phyloP scores from a whole-genome alignment of 2,329 filamentous ascomycete genomes.

The Epichloe gansuensis region DNA sequence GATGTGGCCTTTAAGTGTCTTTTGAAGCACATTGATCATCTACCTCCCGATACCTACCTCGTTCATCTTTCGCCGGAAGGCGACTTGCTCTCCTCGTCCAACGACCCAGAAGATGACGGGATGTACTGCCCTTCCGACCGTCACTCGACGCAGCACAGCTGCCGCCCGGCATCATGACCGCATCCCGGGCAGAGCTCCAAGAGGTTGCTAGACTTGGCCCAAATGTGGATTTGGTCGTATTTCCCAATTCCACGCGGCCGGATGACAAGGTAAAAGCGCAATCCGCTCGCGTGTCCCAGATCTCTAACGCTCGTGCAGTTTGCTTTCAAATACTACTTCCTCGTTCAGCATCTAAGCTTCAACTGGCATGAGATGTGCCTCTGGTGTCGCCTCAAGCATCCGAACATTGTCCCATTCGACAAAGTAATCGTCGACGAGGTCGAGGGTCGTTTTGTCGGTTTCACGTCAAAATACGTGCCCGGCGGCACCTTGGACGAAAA shows the following conservation, averaged over 20 bases:
- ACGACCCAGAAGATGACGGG: conserved; percentile 12
- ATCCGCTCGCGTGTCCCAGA: too few relatives aligned
- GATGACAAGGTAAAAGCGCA: too few relatives aligned
- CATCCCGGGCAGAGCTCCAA: conserved; percentile 14
- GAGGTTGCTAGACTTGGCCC: conserved; percentile 18
- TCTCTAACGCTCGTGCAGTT: conserved; percentile 2
- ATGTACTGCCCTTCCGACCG: conserved; percentile 13
- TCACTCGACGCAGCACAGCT: not conserved
- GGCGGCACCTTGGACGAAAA: not conserved
- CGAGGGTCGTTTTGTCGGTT: not conserved
- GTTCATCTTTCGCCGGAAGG: too few relatives aligned
- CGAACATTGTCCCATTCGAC: too few relatives aligned
- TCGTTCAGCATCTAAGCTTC: conserved; percentile 7
- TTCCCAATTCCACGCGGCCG: too few relatives aligned
- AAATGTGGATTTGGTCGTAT: too few relatives aligned
- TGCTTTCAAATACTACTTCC: conserved; percentile 25
- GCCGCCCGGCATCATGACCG: not conserved
- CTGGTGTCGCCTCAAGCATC: conserved; percentile 17
- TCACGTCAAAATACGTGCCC: not conserved
- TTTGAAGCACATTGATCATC: too few relatives aligned
- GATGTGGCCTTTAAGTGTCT: too few relatives aligned
- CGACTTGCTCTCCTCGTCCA: too few relatives aligned
- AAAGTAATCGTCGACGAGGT: too few relatives aligned
- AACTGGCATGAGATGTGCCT: conserved; percentile 25
- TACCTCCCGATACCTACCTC: too few relatives aligned